Evolutionary conservation across 2,329 filamentous ascomycete species (phyloP).

Genomic region (Aspergillus ustus): DNA sequence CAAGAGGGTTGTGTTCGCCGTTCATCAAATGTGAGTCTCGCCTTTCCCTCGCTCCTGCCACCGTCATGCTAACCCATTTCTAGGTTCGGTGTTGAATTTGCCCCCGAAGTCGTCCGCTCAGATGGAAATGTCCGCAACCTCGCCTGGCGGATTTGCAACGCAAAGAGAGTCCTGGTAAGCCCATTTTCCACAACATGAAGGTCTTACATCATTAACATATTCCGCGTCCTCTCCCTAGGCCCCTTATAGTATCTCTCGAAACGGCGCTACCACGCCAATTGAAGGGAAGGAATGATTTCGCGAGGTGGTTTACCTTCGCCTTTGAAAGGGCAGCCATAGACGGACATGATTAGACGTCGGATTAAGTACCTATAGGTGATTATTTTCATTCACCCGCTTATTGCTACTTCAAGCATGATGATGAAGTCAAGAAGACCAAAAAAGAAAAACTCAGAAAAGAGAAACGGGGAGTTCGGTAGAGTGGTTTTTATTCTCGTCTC

Average conservation of each 20-base stretch:
- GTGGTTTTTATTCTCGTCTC: background rate
- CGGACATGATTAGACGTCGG: slow-evolving; percentile 2
- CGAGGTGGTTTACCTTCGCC: background rate
- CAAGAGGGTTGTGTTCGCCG: slow-evolving; percentile 87
- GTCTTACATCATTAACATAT: slow-evolving; percentile 6
- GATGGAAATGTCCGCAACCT: slow-evolving; percentile 90
- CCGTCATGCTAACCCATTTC: slow-evolving; percentile 7
- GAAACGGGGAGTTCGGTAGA: background rate
- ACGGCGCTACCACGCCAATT: slow-evolving; percentile 65
- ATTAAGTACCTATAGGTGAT: background rate
- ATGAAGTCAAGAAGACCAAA: background rate
- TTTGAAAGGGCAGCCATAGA: slow-evolving; percentile 5
- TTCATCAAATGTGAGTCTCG: slow-evolving; percentile 78
- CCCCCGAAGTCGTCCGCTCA: slow-evolving; percentile 86
- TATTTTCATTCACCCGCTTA: background rate
- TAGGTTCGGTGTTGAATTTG: slow-evolving; percentile 89
- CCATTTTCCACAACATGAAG: background rate
- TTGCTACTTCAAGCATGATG: background rate
- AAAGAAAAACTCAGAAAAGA: background rate
- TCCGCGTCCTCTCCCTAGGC: slow-evolving; percentile 53
- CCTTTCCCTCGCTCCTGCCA: background rate
- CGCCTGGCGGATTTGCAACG: slow-evolving; percentile 93
- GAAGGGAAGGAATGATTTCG: slow-evolving; percentile 31
- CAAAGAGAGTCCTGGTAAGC: slow-evolving; percentile 88
- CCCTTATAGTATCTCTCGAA: slow-evolving; percentile 72